Evolutionary conservation across 1,284 basidiomycete species (phyloP), one percentile per base, ranked within the genome.

Genomic region (Phellopilus nigrolimitatus): DNA sequence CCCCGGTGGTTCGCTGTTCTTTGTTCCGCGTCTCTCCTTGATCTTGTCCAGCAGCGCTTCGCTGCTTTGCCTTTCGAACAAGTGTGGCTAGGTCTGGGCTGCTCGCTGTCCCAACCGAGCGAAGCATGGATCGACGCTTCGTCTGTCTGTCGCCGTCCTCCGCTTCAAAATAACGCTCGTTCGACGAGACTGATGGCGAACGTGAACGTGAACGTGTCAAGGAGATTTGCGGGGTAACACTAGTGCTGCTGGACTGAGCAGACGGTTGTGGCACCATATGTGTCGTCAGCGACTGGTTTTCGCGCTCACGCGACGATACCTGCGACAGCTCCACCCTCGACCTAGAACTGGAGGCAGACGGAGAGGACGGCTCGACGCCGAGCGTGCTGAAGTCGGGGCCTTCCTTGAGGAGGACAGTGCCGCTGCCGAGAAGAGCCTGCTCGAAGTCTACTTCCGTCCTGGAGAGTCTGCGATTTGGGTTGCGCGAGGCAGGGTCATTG

Each of bases 41-140:
- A 37, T 7, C 34, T 5, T 45, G 49, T 2, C 31, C 49, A 13
- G 51, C 51, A 4, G 44, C 73, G 30, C 79, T 79, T 42, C 76
- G 73, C 60, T 86, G 84, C 66, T 83, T 88, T 30, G 86, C 83
- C 68, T 91, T 91, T 56, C 84, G 77, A 47, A 92, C 69, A 50
- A 94, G 73, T 2, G 88, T 91, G 3, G 88, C 87, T 21, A 95
- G 74, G 67, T 95, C 91, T 21, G 92, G 91, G 60, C 87, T 91
- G 59, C 87, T 90, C 21, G 90, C 87, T 1, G 89, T 92, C 43
- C 91, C 91, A 5, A 86, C 74, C n/a, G 87, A 84, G 54, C 91
- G 78, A 66, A 91, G 92, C 70, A 94, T 80, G 57, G 87, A 90
- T 47, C 90, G 77, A 37, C 89, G 79, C 66, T 88, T 88, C 17